A percentile compares a stretch with the other conserved stretches of the same genome.
Evolutionary conservation across 441 rosid genomes (phyloP).

Genomic region (Aquilaria agallochum): DNA sequence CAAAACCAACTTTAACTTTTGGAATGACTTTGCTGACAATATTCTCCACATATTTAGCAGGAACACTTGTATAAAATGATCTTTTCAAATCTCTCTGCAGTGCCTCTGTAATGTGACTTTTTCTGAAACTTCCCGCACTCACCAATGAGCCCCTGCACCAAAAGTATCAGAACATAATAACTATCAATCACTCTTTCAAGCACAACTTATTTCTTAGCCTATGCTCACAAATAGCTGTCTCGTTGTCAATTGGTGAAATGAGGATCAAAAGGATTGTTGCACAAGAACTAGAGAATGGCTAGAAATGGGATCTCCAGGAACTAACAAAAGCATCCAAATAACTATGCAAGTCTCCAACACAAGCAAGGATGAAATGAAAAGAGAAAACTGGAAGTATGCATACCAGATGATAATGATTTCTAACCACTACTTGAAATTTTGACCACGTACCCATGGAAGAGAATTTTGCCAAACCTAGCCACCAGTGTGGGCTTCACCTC

Average conservation of each 20-base stretch:
- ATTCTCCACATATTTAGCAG: conserved; percentile 37
- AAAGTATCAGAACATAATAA: neutral
- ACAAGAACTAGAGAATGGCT: too few species aligned
- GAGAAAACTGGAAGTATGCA: neutral
- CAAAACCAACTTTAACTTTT: conserved; percentile 37
- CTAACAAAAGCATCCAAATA: too few species aligned
- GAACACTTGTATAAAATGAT: conserved; percentile 43
- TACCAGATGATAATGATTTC: too few species aligned
- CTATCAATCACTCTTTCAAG: neutral
- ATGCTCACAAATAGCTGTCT: too few species aligned
- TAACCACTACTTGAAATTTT: too few species aligned
- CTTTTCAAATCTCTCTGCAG: conserved; percentile 28
- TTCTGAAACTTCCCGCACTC: conserved; percentile 18
- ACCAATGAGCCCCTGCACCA: conserved; percentile 28
- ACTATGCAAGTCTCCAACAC: neutral
- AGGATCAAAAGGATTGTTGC: too few species aligned
- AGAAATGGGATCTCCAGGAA: too few species aligned
- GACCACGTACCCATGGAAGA: conserved; percentile 33
- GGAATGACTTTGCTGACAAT: conserved; percentile 30
- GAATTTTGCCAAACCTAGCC: conserved; percentile 47
- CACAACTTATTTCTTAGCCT: too few species aligned
- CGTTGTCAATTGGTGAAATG: too few species aligned
- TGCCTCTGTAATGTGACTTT: conserved; percentile 19
- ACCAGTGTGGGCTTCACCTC: conserved; percentile 37
- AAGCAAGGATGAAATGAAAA: neutral